A percentile compares a stretch with the other conserved stretches of the same genome.
phyloP scores from a whole-genome alignment of 2,329 filamentous ascomycete genomes.

The Chaetomiaceae sp. region DNA sequence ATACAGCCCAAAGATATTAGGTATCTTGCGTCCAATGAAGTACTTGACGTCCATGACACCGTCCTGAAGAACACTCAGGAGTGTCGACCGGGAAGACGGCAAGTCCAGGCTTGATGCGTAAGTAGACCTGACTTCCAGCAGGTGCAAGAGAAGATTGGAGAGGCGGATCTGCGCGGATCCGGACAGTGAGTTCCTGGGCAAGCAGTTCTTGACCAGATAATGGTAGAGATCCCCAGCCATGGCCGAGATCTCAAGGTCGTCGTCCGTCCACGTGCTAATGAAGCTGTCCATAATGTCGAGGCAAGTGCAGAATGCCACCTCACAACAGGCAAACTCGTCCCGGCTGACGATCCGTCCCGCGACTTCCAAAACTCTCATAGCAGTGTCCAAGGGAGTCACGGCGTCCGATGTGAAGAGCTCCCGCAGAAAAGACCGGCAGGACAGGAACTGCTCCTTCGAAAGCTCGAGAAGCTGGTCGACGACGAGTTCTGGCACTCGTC shows the following conservation, averaged over 20 bases:
- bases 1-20: slow-evolving; percentile 73
- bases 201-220: slow-evolving; percentile 64
- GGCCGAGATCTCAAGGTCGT: slow-evolving; percentile 55
- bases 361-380: slow-evolving; percentile 44
- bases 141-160: slow-evolving; percentile 61
- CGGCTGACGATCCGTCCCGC: slow-evolving; percentile 48
- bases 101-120: slow-evolving; percentile 59
- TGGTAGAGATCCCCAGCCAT: slow-evolving; percentile 71
- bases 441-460: slow-evolving; percentile 49
- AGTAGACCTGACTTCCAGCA: slow-evolving; percentile 62
- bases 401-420: slow-evolving; percentile 53
- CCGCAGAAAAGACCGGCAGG: slow-evolving; percentile 44
- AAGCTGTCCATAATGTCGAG: slow-evolving; percentile 64
- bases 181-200: slow-evolving; percentile 67
- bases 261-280: slow-evolving; percentile 57
- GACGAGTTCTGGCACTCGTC: slow-evolving; percentile 46
- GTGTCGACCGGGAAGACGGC: slow-evolving; percentile 59
- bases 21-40: slow-evolving; percentile 63
- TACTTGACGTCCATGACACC: slow-evolving; percentile 71
- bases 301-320: slow-evolving; percentile 63
- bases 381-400: slow-evolving; percentile 43
- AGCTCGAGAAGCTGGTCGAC: slow-evolving; percentile 46
- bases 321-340: slow-evolving; percentile 65
- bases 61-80: slow-evolving; percentile 66
- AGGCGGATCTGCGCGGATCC: slow-evolving; percentile 62